A percentile compares a stretch with the other conserved stretches of the same genome.
Conservation (phyloP, 2,329 filamentous ascomycete genomes). For the Metarhizium brunneum region DNA sequence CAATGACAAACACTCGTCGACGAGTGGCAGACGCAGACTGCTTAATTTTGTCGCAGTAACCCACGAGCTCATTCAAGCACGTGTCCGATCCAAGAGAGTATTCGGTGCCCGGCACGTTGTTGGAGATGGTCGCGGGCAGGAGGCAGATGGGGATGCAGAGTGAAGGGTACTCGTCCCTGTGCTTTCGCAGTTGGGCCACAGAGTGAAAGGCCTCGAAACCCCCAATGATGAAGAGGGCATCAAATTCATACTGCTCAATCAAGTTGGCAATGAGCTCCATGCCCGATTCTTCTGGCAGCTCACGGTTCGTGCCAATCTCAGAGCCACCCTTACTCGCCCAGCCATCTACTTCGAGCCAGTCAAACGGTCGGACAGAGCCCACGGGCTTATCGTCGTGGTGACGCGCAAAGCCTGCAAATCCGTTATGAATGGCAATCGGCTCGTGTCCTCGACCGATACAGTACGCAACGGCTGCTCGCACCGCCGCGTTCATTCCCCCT, state of each 20-base stretch:
- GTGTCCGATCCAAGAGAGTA: conserved; percentile 96
- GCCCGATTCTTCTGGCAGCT: conserved; percentile 76
- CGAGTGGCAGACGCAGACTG: conserved; percentile 92
- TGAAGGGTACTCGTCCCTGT: conserved; percentile 65
- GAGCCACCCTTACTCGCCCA: conserved; percentile 97
- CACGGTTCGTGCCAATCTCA: conserved; percentile 95
- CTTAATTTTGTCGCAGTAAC: conserved; percentile 95
- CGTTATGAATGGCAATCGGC: conserved; percentile 88
- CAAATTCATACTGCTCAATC: conserved; percentile 79
- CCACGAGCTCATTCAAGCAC: conserved; percentile 87
- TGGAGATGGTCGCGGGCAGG: conserved; percentile 93
- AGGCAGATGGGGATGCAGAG: conserved; percentile 90
- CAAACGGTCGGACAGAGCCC: conserved; percentile 74
- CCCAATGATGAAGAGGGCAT: conserved; percentile 84
- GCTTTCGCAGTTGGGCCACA: conserved; percentile 76
- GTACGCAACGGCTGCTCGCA: conserved; percentile 86
- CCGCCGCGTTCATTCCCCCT: conserved; percentile 96
- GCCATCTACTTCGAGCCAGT: conserved; percentile 88
- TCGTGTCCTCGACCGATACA: conserved; percentile 88
- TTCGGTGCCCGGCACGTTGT: conserved; percentile 96
- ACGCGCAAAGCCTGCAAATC: conserved; percentile 85
- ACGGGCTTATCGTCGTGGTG: conserved; percentile 79
- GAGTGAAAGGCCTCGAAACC: conserved; percentile 97
- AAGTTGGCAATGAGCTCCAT: conserved; percentile 74
- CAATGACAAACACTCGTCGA: conserved; percentile 91